phyloP scores from a whole-genome alignment of 805 yeast species.

The Barnettozyma siamensis region DNA sequence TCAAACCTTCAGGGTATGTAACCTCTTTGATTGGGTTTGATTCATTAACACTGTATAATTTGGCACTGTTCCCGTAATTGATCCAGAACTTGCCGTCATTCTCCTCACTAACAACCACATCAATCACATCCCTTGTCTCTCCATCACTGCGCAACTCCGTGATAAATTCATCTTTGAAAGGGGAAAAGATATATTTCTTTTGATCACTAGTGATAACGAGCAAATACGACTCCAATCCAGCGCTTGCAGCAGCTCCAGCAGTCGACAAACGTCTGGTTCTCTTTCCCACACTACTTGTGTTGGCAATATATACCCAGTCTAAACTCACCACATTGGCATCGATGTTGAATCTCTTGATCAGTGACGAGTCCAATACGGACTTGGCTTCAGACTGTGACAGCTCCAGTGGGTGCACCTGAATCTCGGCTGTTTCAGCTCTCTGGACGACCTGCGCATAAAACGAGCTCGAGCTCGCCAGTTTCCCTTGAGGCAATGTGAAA shows the following conservation, averaged over 20 bases:
- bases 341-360: constrained; percentile 1
- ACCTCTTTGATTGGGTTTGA: constrained; percentile 1
- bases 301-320: neutral
- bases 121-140: neutral
- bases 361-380: neutral
- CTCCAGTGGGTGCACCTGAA: neutral
- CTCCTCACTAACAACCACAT: neutral
- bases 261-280: neutral
- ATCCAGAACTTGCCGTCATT: neutral
- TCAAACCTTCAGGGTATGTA: neutral
- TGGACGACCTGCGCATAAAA: neutral
- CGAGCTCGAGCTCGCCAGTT: neutral
- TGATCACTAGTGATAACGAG: neutral
- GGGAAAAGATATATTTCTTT: neutral
- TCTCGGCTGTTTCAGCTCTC: neutral
- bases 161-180: constrained; percentile 2
- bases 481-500: neutral
- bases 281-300: neutral
- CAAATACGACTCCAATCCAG: too few relatives aligned
- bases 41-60: constrained; percentile 14
- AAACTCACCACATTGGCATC: neutral
- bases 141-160: neutral
- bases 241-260: neutral
- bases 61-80: constrained; percentile 9
- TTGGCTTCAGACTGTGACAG: neutral